phyloP scores from a whole-genome alignment of 2,329 filamentous ascomycete species.

The Pseudocercospora musae region DNA sequence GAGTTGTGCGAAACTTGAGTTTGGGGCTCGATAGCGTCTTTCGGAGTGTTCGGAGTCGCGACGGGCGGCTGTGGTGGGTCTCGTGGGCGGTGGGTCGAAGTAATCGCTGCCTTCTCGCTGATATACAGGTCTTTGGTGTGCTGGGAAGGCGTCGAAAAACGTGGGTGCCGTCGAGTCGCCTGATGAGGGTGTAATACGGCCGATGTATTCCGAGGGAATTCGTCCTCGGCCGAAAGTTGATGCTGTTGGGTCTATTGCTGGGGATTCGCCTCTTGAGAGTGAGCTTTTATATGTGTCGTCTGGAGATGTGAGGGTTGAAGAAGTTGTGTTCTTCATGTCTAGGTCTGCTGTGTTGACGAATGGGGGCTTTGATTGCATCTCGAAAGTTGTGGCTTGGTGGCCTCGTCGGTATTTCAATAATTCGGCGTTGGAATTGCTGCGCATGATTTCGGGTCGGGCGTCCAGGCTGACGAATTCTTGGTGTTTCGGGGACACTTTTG shows the following conservation, averaged over 20 bases:
- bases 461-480: slow-evolving; percentile 89
- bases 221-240: slow-evolving; percentile 4
- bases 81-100: not conserved
- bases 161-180: not conserved
- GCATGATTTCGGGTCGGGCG: slow-evolving; percentile 44
- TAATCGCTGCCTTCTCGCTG: slow-evolving; percentile 1
- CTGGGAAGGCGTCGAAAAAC: too few species aligned
- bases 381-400: slow-evolving; percentile 32
- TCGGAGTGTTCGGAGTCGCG: not conserved
- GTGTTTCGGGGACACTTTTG: slow-evolving; percentile 49
- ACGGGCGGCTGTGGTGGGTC: not conserved
- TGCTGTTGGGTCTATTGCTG: slow-evolving; percentile 3
- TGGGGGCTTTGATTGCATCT: slow-evolving; percentile 32
- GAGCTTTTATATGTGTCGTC: slow-evolving; percentile 18
- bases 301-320: slow-evolving; percentile 14
- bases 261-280: slow-evolving; percentile 9
- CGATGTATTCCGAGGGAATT: slow-evolving; percentile 18
- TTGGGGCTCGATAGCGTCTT: slow-evolving; percentile 13
- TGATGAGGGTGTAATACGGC: slow-evolving; percentile 16
- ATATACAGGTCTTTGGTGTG: too few species aligned
- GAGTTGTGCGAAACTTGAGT: slow-evolving; percentile 16
- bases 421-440: slow-evolving; percentile 25
- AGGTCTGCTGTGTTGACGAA: slow-evolving; percentile 16
- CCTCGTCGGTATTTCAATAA: slow-evolving; percentile 26
- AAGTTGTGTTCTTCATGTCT: slow-evolving; percentile 15